Evolutionary conservation across 805 yeast species (phyloP).

Genomic region (Candida sonorensis): DNA sequence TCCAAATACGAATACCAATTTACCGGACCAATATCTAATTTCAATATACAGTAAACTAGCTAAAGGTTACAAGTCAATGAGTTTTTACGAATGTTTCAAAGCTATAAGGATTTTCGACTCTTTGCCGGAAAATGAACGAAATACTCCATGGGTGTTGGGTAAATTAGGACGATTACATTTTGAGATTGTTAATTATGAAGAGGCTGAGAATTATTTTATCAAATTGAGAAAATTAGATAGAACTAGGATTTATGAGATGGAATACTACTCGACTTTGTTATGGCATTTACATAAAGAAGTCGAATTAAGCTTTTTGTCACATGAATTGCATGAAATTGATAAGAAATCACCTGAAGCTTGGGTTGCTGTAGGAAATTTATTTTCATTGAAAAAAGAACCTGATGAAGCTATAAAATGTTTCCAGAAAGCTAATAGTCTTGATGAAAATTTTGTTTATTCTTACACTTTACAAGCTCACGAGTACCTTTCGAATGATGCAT

Average conservation of each 20-base stretch:
- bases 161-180: conserved; percentile 76
- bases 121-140: conserved; percentile 54
- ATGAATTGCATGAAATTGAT: conserved; percentile 66
- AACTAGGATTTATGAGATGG: conserved; percentile 83
- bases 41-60: conserved; percentile 49
- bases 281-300: conserved; percentile 88
- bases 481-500: conserved; percentile 78
- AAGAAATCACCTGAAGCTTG: conserved; percentile 72
- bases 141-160: conserved; percentile 81
- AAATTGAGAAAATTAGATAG: conserved; percentile 64
- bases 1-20: conserved; percentile 3
- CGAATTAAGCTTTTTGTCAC: conserved; percentile 74
- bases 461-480: conserved; percentile 95
- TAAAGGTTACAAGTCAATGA: conserved; percentile 52
- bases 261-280: conserved; percentile 77
- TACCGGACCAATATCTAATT: conserved; percentile 34
- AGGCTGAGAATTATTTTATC: conserved; percentile 58
- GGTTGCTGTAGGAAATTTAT: conserved; percentile 87
- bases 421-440: conserved; percentile 61
- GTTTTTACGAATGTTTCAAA: conserved; percentile 67
- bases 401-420: conserved; percentile 88
- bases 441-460: conserved; percentile 70
- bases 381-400: conserved; percentile 75
- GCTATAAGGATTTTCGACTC: conserved; percentile 65
- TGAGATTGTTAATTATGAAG: conserved; percentile 80